Evolutionary conservation across 805 yeast genomes (phyloP).

Genomic region (Ogataea saltuana): DNA sequence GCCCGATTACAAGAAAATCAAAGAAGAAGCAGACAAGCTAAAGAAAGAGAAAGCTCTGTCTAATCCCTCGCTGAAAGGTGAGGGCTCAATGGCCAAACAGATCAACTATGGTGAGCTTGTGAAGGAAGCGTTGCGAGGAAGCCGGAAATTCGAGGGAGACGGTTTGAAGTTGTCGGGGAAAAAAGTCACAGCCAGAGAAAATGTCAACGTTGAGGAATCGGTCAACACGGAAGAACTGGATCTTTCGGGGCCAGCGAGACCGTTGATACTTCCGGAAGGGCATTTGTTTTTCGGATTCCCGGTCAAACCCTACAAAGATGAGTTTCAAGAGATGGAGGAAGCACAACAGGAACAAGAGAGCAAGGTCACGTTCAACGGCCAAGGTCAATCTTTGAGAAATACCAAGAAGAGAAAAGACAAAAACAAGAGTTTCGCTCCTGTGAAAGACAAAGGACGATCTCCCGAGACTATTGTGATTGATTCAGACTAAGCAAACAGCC

Average conservation of each 20-base stretch:
- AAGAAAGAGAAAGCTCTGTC: conserved; percentile 41
- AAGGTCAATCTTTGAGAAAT: conserved; percentile 70
- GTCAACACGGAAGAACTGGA: conserved; percentile 36
- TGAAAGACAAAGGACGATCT: conserved; percentile 63
- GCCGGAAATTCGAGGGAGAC: conserved; percentile 50
- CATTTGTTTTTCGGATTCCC: conserved; percentile 95
- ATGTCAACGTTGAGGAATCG: conserved; percentile 17
- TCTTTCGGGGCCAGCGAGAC: conserved; percentile 65
- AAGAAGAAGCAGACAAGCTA: conserved; percentile 41
- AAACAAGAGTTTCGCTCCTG: conserved; percentile 49
- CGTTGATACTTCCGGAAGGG: conserved; percentile 74
- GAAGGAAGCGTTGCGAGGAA: conserved; percentile 39
- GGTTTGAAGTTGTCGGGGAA: conserved; percentile 77
- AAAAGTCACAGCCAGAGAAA: conserved; percentile 28
- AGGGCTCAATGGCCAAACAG: conserved; percentile 75
- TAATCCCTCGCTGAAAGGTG: conserved; percentile 36
- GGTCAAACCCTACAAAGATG: conserved; percentile 49
- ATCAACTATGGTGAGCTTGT: conserved; percentile 65
- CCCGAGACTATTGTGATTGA: conserved; percentile 85
- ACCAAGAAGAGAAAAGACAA: conserved; percentile 60
- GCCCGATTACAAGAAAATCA: conserved; percentile 59
- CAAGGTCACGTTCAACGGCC: conserved; percentile 50
- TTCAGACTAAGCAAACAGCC: conserved; percentile 31
- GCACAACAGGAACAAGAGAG: conserved; percentile 18
- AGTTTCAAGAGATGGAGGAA: conserved; percentile 36